Evolutionary conservation across 1,284 basidiomycete species (phyloP), one percentile per base, ranked within the genome.

Genomic region (Ustilago xerochloae): DNA sequence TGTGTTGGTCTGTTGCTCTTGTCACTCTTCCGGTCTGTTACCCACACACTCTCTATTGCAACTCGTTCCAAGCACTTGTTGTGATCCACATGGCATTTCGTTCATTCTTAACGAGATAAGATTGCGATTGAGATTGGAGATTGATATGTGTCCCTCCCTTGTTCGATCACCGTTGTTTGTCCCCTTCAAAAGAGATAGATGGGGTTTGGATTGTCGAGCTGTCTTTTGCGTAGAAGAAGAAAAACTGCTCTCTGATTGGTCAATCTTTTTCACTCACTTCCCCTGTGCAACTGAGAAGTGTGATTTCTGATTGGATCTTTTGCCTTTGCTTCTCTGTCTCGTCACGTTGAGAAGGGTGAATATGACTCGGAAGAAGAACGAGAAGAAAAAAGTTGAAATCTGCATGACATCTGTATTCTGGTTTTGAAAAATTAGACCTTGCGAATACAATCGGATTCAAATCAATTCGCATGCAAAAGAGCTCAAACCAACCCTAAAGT

Each of bases 161-260:
- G 3, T 32, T 32, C 29, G 36, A 53, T 52, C 50, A 52, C 50
- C 4, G 10, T 50, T 32, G 13, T 33, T 16, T 41, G 38, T 7
- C 4, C 36, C n/a, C 16, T 24, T n/a, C 39, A 26, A 43, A 26
- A 26, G 41, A n/a, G n/a, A n/a, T n/a, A n/a, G n/a, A n/a, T n/a
- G n/a, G n/a, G n/a, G n/a, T n/a, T n/a, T n/a, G n/a, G n/a, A n/a
- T n/a, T n/a, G n/a, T n/a, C n/a, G n/a, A n/a, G n/a, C n/a, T n/a
- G n/a, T n/a, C n/a, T n/a, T n/a, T n/a, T n/a, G n/a, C n/a, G n/a
- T n/a, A n/a, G n/a, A n/a, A n/a, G n/a, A n/a, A 32, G 32, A 45
- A 55, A 38, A n/a, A 20, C 32, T 16, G 41, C 29, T 24, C 16
- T 18, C 41, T 55, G 53, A 55, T 55, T 55, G 53, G 53, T 36